phyloP scores from a whole-genome alignment of 2,329 filamentous ascomycete species.

The Fusarium sambucinum region DNA sequence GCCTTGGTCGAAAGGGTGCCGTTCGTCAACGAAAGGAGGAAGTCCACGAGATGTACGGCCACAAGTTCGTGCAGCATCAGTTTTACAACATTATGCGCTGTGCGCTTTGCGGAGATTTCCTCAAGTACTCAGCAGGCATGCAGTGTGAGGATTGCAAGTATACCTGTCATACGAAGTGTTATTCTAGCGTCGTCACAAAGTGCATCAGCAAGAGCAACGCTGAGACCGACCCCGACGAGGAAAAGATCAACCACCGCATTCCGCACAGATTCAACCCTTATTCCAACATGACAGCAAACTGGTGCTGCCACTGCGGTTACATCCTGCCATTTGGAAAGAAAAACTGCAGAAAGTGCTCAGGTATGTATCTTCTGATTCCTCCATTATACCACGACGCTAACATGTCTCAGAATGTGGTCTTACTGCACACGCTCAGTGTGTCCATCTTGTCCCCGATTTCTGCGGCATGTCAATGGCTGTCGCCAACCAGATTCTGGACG shows the following conservation, averaged over 20 bases:
- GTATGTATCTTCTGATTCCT: constrained; percentile 60
- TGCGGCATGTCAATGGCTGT: constrained; percentile 99
- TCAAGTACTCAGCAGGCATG: constrained; percentile 99
- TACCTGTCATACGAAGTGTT: constrained; percentile 98
- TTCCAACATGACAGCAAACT: constrained; percentile 97
- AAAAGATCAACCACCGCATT: constrained; percentile 99
- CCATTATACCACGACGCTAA: constrained; percentile 46
- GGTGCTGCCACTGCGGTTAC: constrained; percentile 99
- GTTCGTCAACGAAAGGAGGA: constrained; percentile 98
- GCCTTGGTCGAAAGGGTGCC: constrained; percentile 93
- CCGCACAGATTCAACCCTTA: constrained; percentile 97
- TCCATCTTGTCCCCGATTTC: constrained; percentile 96
- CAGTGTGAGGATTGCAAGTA: constrained; percentile 99
- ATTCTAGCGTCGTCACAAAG: constrained; percentile 95
- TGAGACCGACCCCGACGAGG: constrained; percentile 97
- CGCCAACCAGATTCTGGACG: constrained; percentile 91
- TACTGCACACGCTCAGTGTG: constrained; percentile 90
- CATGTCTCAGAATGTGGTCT: constrained; percentile 80
- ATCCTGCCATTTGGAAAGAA: constrained; percentile 95
- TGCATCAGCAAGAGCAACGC: constrained; percentile 99
- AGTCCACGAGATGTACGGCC: constrained; percentile 97
- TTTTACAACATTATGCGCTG: constrained; percentile 99
- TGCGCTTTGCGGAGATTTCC: constrained; percentile 95
- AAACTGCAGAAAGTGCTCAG: constrained; percentile 91
- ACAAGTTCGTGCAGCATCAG: constrained; percentile 98